These are phyloP conservation scores for Nemania sp. DNA, from an alignment of 2,329 filamentous ascomycete genomes.

Conservation along the genomic window DNA sequence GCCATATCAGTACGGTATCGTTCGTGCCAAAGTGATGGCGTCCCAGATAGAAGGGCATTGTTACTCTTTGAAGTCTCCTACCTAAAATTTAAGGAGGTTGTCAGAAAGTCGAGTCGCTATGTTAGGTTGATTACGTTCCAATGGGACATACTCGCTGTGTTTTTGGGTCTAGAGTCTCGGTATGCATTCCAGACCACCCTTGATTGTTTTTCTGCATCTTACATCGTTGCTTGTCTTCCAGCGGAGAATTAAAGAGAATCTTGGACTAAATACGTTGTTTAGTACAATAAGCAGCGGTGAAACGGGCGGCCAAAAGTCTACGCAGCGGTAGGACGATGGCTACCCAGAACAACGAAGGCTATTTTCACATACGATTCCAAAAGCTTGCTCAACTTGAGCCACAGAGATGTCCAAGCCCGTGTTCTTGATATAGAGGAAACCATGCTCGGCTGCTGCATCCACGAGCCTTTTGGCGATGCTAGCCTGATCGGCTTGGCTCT, in stretches of 20 bases:
- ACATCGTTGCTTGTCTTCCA: slow-evolving; percentile 74
- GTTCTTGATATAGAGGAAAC: slow-evolving; percentile 89
- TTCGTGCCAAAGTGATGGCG: slow-evolving; percentile 2
- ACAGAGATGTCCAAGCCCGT: slow-evolving; percentile 69
- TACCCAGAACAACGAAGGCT: background rate
- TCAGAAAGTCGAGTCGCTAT: background rate
- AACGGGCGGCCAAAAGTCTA: background rate
- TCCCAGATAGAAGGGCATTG: background rate
- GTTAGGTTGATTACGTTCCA: background rate
- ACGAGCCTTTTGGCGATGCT: slow-evolving; percentile 71
- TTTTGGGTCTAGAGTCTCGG: slow-evolving; percentile 84
- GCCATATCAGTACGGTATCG: slow-evolving; percentile 10
- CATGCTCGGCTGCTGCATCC: slow-evolving; percentile 78
- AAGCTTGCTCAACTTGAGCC: slow-evolving; percentile 70
- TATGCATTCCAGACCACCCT: slow-evolving; percentile 87
- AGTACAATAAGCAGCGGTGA: slow-evolving; percentile 1
- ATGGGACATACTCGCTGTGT: slow-evolving; percentile 68
- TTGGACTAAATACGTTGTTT: slow-evolving; percentile 57
- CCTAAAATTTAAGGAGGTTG: slow-evolving; percentile 47
- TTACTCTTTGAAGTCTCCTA: slow-evolving; percentile 88
- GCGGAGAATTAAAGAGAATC: slow-evolving; percentile 72
- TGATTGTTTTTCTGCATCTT: slow-evolving; percentile 80
- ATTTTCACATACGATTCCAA: slow-evolving; percentile 65
- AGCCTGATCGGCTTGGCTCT: slow-evolving; percentile 56
- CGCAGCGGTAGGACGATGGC: background rate